Base-by-base conservation (phyloP, 192 early-diverging fungal species). In the Allomyces macrogynus region DNA sequence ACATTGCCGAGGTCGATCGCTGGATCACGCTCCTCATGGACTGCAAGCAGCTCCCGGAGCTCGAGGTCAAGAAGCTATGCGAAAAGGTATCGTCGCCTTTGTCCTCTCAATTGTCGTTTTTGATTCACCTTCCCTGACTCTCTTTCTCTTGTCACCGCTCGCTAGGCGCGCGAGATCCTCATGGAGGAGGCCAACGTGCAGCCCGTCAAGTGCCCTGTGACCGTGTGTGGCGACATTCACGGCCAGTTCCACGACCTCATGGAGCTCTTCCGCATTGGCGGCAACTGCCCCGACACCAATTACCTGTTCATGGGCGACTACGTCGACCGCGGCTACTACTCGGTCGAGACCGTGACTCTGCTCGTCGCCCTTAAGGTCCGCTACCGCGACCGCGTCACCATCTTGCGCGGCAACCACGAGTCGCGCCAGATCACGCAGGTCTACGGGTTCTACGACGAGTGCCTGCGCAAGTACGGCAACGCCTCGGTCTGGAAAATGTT, bases 221-320 rank as follows among this genome's bases (percentile, higher is more conserved):
- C 92, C 62, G 93, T 99, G 61, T 95, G 92, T 74, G 96, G 95
- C 64, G 96, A 99, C 75, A 93, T 99, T 62, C 96, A 99, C 69
- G 96, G 96, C n/a, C 96, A 99, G 75, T 97, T 96, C 71, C 91
- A 92, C 72, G 96, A 97, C 72, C 78, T 97, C 60, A 88, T 93
- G 70, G 93, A 96, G 76, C 86, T 99, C 25, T 94, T 97, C 76
- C 85, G 86, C 65, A 94, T 95, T 66, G 94, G 96, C 62, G 96
- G 96, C 69, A 86, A 92, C 67, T 88, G 89, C 61, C 94, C 96
- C 9, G 85, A 95, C 69, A 97, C 93, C 65, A 95, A 97, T 75
- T 99, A 97, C 69, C 80, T 99, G 32, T 99, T 99, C 72, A 92
- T 99, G 91, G 94, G 95, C 61, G 96, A 99, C 75, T 99, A 97